Base-by-base conservation (phyloP, 148 eudicot species). In the Persicaria maculosa region DNA sequence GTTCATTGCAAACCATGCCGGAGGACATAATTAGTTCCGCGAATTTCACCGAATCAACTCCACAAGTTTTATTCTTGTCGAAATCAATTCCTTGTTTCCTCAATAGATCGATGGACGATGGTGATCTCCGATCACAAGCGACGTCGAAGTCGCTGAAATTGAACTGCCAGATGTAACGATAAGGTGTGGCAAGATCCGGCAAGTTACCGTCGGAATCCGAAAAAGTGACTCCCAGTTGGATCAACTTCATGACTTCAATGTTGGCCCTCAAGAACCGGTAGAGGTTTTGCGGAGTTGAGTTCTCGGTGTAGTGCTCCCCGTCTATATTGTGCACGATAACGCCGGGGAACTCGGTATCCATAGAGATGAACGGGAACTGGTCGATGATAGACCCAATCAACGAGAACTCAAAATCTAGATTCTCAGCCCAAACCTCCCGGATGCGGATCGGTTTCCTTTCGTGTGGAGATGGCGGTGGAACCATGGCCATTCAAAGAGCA, bases 341-440 rank as follows among this genome's bases (percentile, higher is more conserved):
- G 40, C 91, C 97, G 8, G 93, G 93, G 57, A 89, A 91, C 75
- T 91, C 96, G 6, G 91, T 91, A 72, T 91, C 96, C 89, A 91
- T 84, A 9, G 93, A 80, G 36, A 86, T 82, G 55, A 78, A 79
- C 0, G 87, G 87, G 80, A 77, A 91, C 0, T 67, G 7, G 47
- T 87, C 87, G 55, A 89, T 77, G 0, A 83, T 36, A 2, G 64
- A 43, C 0, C 76, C 47, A 75, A 91, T 89, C 17, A 83, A 19
- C 5, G 69, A 59, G 70, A 91, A 83, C 71, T 91, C 97, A 44
- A 77, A 61, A 0, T 79, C 85, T 3, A 89, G 75, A 74, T 91
- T 89, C 4, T 44, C 1, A 1, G 83, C 78, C 87, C 87, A 91
- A 19, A 91, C 97, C 50, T 83, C 75, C 25, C 96, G 85, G 61